A percentile compares a stretch with the other conserved stretches of the same genome.
phyloP scores from a whole-genome alignment of 2,329 filamentous ascomycete species.

The Rhexocercosporidium sp. region DNA sequence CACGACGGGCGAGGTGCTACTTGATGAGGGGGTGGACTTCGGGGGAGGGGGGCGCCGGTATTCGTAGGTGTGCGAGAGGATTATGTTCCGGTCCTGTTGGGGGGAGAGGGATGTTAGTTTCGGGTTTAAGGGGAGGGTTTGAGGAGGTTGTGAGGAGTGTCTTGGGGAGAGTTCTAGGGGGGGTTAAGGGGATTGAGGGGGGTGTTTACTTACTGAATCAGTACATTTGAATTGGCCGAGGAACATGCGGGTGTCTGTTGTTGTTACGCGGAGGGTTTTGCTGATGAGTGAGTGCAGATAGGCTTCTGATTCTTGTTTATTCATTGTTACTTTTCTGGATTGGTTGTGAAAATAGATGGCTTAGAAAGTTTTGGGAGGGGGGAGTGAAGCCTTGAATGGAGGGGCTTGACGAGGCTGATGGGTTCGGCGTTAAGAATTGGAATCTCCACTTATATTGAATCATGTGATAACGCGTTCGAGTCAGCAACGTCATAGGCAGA shows the following conservation, averaged over 20 bases:
- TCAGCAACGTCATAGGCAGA: constrained; percentile 21
- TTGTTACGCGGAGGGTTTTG: constrained; percentile 78
- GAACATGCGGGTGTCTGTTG: constrained; percentile 86
- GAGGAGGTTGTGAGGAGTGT: constrained; percentile 5
- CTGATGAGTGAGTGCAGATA: constrained; percentile 73
- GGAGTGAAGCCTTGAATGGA: neutral
- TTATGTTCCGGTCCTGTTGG: constrained; percentile 82
- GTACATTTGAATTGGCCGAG: constrained; percentile 93
- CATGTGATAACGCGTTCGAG: constrained; percentile 14
- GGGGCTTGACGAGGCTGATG: neutral
- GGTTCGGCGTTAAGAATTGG: neutral
- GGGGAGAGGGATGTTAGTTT: neutral
- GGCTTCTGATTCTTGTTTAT: constrained; percentile 55
- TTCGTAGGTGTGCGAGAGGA: constrained; percentile 85
- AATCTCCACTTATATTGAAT: neutral
- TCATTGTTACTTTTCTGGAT: constrained; percentile 26
- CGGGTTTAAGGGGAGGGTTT: neutral
- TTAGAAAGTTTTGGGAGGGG: neutral
- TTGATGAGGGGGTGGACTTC: constrained; percentile 16
- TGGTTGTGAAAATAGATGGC: neutral
- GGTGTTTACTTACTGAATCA: constrained; percentile 70
- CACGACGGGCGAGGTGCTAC: constrained; percentile 39
- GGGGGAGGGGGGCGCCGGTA: constrained; percentile 75
- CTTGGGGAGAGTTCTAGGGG: no score
- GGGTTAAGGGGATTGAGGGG: neutral